Base-by-base conservation (phyloP, 768 basidiomycete species). In the Trametes coccinea region DNA sequence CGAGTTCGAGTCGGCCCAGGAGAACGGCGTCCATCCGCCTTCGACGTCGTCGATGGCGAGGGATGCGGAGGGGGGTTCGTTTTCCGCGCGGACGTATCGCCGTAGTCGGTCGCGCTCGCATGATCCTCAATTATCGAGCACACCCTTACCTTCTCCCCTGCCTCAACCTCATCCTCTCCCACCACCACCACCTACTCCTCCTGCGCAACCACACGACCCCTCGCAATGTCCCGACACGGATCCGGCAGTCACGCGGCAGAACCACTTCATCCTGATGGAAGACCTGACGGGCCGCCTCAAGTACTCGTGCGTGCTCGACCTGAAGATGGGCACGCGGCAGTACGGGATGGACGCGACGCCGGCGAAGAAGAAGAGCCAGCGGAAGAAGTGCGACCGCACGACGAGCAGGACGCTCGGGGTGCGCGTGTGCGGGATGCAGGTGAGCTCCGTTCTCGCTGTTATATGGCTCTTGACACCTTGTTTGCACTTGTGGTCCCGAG, bases 321-420 rank as follows among this genome's bases (percentile, higher is more conserved):
- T 99, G 68, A 99, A 99, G 80, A 98, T 98, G 97, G 97, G 97
- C n/a, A 98, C 95, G 33, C 82, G 97, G 37, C 97, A 99, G 77
- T 98, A 98, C 75, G 97, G 97, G 17, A 91, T 96, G 78, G 93
- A 97, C 67, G 97, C 97, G 29, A 90, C 89, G 8, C 77, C 87
- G 1, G 79, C 86, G 54, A 99, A 99, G 80, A 98, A 97, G 84
- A 95, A 90, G 79, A 98, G 95, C 71, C 97, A 99, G 78, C 85
- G 95, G 56, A 97, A 97, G 77, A 99, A 99, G 76, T 98, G 97
- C 72, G 95, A 97, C 71, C 82, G 90, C 56, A 98, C 97, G 53
- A 98, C 97, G 22, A 98, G 95, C 73, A 80, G 92, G 66, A 83
- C 87, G 13, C 76, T 98, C 47, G 97, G 97, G 3, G 92, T 96